Base-by-base conservation (phyloP, 192 early-diverging fungal species). In the Coemansia sp. region DNA sequence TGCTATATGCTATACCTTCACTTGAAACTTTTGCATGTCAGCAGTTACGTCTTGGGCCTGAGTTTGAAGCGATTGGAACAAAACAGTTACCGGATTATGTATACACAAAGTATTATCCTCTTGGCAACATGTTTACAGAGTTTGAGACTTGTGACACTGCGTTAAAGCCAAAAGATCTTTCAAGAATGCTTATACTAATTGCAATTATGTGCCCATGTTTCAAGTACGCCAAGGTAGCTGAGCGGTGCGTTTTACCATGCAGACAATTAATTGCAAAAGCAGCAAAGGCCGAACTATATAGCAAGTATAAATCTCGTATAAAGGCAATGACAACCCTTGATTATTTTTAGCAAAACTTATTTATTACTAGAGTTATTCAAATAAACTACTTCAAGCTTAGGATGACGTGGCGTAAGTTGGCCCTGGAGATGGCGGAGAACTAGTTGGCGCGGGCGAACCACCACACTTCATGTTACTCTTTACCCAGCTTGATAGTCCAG, bases 391-490 rank as follows among this genome's bases (percentile, higher is more conserved):
- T 49, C 5, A 49, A 1, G 5, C 19, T 10, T 49, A 49, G 48
- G 17, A 19, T 49, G 48, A 19, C 4, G 48, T 49, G 15, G 48
- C 15, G n/a, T 49, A 49, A 4, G 48, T 49, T n/a, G 56, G 43
- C 23, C 32, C 45, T 29, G 64, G 17, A 2, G 65, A n/a, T 38
- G 71, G 48, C 3, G 61, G 27, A 19, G 60, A 29, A 25, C 49
- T 67, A 11, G 67, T 56, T 2, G 66, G 32, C 0, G 62, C 49
- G 2, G 52, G 45, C 9, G 54, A 21, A 50, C 29, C 24, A 9
- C 60, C 64, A 15, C 76, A 78, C 41, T 62, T 62, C 70, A 78
- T 72, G 24, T 66, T 72, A 35, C 48, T 66, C 39, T 78, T 78
- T 17, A 69, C 67, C 76, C 76, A 78, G 64, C 60, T 69, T 17